Percentiles rank a stretch among this genome's conserved stretches.
These are phyloP conservation scores for Lipomyces sp. DNA, from an alignment of 805 yeast genomes.

Conservation along the genomic window DNA sequence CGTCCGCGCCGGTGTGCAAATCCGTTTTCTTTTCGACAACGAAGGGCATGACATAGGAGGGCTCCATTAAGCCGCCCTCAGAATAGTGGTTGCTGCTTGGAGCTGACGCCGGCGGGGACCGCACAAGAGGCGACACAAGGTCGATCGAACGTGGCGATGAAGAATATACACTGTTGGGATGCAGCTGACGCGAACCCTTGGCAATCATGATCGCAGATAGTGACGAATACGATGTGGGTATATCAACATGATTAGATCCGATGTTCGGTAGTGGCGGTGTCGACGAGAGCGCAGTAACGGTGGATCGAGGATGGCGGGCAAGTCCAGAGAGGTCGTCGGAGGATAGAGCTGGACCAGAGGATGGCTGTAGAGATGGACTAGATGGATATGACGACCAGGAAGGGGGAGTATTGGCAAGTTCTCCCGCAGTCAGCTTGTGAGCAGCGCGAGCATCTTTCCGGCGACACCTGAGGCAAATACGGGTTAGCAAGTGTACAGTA, in stretches of 20 bases:
- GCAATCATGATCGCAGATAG: constrained; percentile 12
- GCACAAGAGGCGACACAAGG: constrained; percentile 17
- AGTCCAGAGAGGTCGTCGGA: background rate
- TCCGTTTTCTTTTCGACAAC: constrained; percentile 6
- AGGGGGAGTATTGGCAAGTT: background rate
- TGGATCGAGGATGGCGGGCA: background rate
- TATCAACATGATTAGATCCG: background rate
- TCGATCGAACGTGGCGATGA: constrained; percentile 29
- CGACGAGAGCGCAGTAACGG: background rate
- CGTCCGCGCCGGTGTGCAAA: background rate
- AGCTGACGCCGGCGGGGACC: constrained; percentile 8
- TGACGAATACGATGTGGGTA: constrained; percentile 13
- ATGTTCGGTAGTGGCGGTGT: background rate
- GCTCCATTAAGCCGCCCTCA: background rate
- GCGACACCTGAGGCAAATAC: constrained; percentile 13
- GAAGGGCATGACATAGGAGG: constrained; percentile 22
- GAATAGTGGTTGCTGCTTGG: background rate
- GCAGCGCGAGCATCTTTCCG: constrained; percentile 15
- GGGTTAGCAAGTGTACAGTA: background rate
- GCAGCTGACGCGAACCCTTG: constrained; percentile 18
- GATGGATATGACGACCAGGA: constrained; percentile 6
- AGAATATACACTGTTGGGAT: constrained; percentile 25
- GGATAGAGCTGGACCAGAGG: background rate
- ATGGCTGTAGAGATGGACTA: background rate
- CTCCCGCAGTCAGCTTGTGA: background rate